Evolutionary conservation across 352 stramenopile genomes (phyloP).

Genomic region (Blastocystis sp.): DNA sequence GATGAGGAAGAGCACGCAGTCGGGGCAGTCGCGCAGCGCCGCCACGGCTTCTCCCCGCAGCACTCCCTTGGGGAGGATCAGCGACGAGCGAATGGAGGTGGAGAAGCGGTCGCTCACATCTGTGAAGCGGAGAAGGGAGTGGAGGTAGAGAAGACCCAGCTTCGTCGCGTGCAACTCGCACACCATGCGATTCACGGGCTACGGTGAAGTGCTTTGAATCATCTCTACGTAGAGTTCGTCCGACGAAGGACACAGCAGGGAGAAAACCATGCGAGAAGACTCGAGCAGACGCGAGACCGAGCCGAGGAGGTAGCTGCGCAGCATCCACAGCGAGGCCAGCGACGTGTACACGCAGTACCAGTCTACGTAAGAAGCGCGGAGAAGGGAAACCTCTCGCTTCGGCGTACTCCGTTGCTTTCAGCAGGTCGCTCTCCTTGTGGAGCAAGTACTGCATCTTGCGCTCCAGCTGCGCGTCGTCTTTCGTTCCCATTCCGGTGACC

Average conservation of each 20-base stretch:
- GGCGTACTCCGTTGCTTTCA: slow-evolving; percentile 1
- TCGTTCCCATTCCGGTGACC: neutral
- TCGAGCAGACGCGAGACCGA: neutral
- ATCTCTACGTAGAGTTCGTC: slow-evolving; percentile 8
- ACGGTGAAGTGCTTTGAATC: neutral
- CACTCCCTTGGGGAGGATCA: neutral
- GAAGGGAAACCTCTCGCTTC: neutral
- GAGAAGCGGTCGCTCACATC: neutral
- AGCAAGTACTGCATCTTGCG: slow-evolving; percentile 1
- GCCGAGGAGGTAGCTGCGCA: neutral
- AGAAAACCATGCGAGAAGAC: neutral
- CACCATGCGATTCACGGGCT: slow-evolving; percentile 11
- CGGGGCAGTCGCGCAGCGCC: neutral
- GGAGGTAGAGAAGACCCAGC: neutral
- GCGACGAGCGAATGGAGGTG: neutral
- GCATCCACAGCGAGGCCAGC: neutral
- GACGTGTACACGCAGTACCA: neutral
- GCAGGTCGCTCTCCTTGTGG: neutral
- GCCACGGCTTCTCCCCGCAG: neutral
- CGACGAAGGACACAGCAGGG: neutral
- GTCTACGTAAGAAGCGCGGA: neutral
- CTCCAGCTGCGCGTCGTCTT: neutral
- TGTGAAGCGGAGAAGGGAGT: neutral
- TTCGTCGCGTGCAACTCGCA: neutral
- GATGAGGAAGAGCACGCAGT: neutral